Evolutionary conservation across 305 asterid genomes (phyloP).

Genomic region (Stenogyne calaminthoides): DNA sequence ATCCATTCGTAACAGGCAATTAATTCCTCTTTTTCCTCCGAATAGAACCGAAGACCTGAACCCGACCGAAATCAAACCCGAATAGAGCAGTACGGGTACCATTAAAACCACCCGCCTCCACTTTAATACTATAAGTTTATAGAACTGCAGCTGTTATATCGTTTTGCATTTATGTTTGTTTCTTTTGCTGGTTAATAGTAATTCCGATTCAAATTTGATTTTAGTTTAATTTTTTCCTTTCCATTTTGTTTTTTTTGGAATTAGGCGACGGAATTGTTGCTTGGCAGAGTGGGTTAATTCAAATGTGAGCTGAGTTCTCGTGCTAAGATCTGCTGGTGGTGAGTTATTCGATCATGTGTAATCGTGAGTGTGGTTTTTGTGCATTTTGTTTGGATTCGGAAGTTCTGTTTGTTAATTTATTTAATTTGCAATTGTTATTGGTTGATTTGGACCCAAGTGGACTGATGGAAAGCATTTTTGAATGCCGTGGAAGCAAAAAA

Average conservation of each 20-base stretch:
- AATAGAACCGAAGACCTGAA: slow-evolving; percentile 16
- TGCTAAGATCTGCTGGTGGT: slow-evolving; percentile 69
- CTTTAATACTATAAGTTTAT: slow-evolving; percentile 23
- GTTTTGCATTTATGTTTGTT: slow-evolving; percentile 21
- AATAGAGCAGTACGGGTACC: slow-evolving; percentile 34
- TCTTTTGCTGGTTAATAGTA: slow-evolving; percentile 6
- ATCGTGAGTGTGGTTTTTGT: slow-evolving; percentile 7
- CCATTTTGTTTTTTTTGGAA: slow-evolving; percentile 6
- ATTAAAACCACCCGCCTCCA: slow-evolving; percentile 53
- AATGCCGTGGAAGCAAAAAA: slow-evolving; percentile 22
- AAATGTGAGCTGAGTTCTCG: slow-evolving; percentile 56
- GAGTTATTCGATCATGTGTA: slow-evolving; percentile 53
- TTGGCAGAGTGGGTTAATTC: slow-evolving; percentile 42
- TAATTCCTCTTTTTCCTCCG: background rate
- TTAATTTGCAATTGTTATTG: slow-evolving; percentile 19
- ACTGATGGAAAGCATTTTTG: slow-evolving; percentile 38
- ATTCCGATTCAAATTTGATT: slow-evolving; percentile 23
- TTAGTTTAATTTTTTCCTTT: background rate
- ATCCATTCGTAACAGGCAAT: slow-evolving; percentile 21
- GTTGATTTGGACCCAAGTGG: slow-evolving; percentile 33
- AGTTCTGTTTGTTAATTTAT: slow-evolving; percentile 15
- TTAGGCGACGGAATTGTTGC: slow-evolving; percentile 37
- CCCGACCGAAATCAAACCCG: slow-evolving; percentile 11
- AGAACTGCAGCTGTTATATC: slow-evolving; percentile 25
- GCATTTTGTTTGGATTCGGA: slow-evolving; percentile 29